Base-by-base conservation (phyloP, 768 basidiomycete species). In the Antrodiella citrinella region DNA sequence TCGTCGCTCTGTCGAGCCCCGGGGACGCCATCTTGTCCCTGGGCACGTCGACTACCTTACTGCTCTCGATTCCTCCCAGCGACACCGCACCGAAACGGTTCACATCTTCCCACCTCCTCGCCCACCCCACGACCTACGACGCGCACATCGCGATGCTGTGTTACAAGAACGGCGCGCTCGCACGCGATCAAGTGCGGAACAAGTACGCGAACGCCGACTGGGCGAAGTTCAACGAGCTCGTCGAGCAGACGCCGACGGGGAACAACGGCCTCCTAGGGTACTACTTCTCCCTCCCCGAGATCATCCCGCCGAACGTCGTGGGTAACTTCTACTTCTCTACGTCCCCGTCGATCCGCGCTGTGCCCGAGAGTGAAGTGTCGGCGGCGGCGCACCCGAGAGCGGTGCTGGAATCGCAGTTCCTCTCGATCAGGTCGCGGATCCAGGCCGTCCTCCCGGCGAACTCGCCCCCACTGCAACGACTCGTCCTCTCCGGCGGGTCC, bases 131-230 rank as follows among this genome's bases (percentile, higher is more conserved):
- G 0, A 70, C 72, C 18, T 61, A 67, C 3, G 69, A 74, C 30
- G 80, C 76, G 1, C 82, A 86, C 59, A 91, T 93, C 61, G 86
- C 82, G 25, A 95, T 95, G 91, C 76, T 94, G 9, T 92, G 90
- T 65, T 91, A 91, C 71, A 93, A 91, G 66, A 88, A 92, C 57
- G 89, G 89, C 19, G 85, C 87, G 0, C 75, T 92, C 7, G 84
- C 87, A 1, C 78, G 91, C 41, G 85, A 91, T 61, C 76, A 83
- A 54, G 74, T 93, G 15, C 80, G 86, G 9, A 77, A 92, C 59
- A 69, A 65, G 43, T 80, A 83, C 60, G 80, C 80, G 44, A 65
- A 71, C 42, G 64, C 71, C 4, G 67, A 79, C 52, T 94, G 91
- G 90, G 65, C 66, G 25, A 67, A 63, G 26, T 94, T 86, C 71